Evolutionary conservation across 1,284 basidiomycete genomes (phyloP), one percentile per base, ranked within the genome.

Genomic region (Stygiomarasmius scandens): DNA sequence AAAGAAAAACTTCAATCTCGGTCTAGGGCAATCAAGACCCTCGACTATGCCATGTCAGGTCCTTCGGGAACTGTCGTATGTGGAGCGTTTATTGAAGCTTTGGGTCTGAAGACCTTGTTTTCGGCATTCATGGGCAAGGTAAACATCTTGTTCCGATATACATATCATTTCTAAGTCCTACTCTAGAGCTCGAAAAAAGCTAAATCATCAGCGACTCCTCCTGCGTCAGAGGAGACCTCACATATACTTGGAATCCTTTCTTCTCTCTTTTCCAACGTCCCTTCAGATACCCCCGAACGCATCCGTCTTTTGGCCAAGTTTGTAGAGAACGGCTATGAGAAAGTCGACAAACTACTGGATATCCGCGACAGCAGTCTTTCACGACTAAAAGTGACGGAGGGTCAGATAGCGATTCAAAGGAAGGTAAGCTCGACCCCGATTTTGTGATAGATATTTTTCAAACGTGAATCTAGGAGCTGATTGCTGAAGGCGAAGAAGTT

Each of bases 101-200:
- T 89, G 1, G 97, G 96, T 0, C 76, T 99, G 36, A 96, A 95
- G 71, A 89, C 88, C 0, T 74, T 99, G 32, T 99, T 98, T 69
- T 82, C 91, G 0, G 83, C 88, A 0, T 90, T 98, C 61, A 97
- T 99, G 94, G 92, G 93, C 69, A 95, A 95, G 83, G 93, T 93
- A 55, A 20, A 22, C 49, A 19, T 44, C 9, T 46, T n/a, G 32
- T 2, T 5, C 38, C 10, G 29, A 49, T 48, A 54, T 55, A 54
- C n/a, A 48, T 11, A 23, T 52, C 59, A 36, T 57, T 55, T 41
- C 22, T 43, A 34, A 50, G 36, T 54, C 47, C 32, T 20, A 2
- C 1, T 43, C 24, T 62, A 85, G 84, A 62, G 66, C 4, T 71
- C 77, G 12, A 92, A 90, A 67, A 91, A 87, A 68, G 79, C 83